Conservation (phyloP, 2,329 filamentous ascomycete species). For the Cryphonectria nitschkei region DNA sequence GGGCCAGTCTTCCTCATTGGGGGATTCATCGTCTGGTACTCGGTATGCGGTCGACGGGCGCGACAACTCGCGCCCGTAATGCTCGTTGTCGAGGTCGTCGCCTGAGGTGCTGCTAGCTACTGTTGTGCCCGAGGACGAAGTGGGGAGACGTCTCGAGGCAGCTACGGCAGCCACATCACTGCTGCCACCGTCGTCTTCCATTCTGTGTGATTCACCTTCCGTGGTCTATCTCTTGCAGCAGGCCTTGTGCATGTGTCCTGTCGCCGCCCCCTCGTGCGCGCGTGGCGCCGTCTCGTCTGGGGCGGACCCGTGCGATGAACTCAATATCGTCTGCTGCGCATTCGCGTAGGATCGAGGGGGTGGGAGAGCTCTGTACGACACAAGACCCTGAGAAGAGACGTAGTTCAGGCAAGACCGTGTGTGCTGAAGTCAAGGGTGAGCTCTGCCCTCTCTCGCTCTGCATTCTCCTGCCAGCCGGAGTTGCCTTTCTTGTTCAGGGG, state of each 20-base stretch:
- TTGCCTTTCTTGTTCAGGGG: not conserved
- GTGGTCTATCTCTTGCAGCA: not conserved
- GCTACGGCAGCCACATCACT: conserved; percentile 20
- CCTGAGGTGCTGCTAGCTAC: conserved; percentile 9
- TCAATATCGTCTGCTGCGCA: not conserved
- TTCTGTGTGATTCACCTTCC: not conserved
- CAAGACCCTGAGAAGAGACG: not conserved
- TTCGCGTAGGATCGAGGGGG: not conserved
- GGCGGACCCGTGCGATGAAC: not conserved
- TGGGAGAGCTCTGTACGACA: not conserved
- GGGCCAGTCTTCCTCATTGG: not conserved
- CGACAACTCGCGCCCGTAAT: conserved; percentile 8
- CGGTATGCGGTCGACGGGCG: conserved; percentile 26
- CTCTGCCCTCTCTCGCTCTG: not conserved
- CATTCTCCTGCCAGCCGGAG: not conserved
- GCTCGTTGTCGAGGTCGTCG: conserved; percentile 13
- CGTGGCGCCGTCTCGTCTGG: conserved; percentile 12
- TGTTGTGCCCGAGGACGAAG: conserved; percentile 21
- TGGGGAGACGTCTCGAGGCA: conserved; percentile 24
- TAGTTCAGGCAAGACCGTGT: not conserved
- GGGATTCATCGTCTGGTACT: conserved; percentile 12
- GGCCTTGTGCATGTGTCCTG: not conserved
- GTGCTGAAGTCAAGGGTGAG: not conserved
- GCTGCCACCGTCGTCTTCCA: conserved; percentile 20
- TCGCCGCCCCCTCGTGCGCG: conserved; percentile 7